Base-by-base conservation (phyloP, 1,139 yeast species). In the Suhomyces terraborum region DNA sequence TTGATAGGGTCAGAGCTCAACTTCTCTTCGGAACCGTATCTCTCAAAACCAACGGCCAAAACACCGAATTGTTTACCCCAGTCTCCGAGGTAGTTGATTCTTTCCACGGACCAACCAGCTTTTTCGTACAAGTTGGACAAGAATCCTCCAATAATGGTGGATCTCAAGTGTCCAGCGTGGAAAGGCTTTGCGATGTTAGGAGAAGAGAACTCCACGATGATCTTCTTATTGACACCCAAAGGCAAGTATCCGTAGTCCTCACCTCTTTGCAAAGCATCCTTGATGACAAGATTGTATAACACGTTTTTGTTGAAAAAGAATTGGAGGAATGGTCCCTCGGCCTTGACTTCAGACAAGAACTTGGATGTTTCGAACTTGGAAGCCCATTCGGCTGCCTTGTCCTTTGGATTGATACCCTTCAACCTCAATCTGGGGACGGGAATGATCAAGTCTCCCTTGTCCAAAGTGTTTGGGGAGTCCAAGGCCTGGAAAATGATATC, bases 31-130 rank as follows among this genome's bases (percentile, higher is more conserved):
- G 76, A 68, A 39, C 99, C 99, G 59, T 86, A 93, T 58, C 78
- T 80, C 44, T 80, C 79, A 62, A 85, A 93, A 38, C 98, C 99
- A 51, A 94, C 84, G 23, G 98, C 98, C 53, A 93, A 77, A 40
- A 91, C 71, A 66, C 98, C 99, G 60, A 93, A 93, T 72, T 93
- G 99, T 68, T 94, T 93, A 43, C 99, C 99, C 98, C 98, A 93
- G 69, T 93, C 99, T 60, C 99, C 99, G 53, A 93, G 76, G 68
- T 94, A 93, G 70, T 93, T 93, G 71, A 93, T 76, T 70, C 97
- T 82, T 52, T 78, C 70, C 32, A 94, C 98, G 13, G 88, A 80
- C 86, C 93, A 93, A 31, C 98, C 98, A 45, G 84, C 73, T 54
- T 82, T 82, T 66, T 91, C 96, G 61, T 93, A 88, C 63, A 93